Percentiles rank a stretch among this genome's conserved stretches.
Evolutionary conservation across 75 land plant genomes (phyloP).

Genomic region (Sequoia sempervirens): DNA sequence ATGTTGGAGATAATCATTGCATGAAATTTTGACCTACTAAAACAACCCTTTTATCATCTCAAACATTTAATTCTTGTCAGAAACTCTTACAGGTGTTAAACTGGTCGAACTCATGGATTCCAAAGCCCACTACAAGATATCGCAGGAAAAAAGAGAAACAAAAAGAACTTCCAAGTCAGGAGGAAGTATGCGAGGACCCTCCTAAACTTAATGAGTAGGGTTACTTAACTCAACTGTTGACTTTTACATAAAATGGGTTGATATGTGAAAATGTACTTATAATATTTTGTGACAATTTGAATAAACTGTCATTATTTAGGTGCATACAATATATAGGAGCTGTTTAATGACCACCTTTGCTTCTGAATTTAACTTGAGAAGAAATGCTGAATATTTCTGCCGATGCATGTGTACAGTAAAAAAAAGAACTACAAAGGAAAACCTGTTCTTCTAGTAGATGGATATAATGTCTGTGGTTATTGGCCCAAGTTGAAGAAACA

Average conservation of each 20-base stretch:
- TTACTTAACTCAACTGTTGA: not conserved
- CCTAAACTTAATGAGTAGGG: constrained; percentile 63
- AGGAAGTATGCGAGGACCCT: constrained; percentile 62
- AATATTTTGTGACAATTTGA: not conserved
- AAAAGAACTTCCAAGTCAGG: constrained; percentile 56
- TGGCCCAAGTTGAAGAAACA: constrained; percentile 97
- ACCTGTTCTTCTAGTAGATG: constrained; percentile 97
- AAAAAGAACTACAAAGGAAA: constrained; percentile 50
- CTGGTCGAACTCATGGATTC: constrained; percentile 29
- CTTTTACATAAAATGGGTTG: not conserved
- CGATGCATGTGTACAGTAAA: constrained; percentile 31
- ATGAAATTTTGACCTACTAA: not conserved
- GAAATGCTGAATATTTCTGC: constrained; percentile 4
- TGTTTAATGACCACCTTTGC: constrained; percentile 4
- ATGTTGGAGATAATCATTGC: not conserved
- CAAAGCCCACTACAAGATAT: constrained; percentile 83
- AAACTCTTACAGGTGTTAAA: constrained; percentile 45
- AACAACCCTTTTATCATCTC: not conserved
- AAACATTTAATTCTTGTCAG: not conserved
- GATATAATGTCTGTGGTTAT: constrained; percentile 95
- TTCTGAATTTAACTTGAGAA: constrained; percentile 10
- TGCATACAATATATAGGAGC: constrained; percentile 6
- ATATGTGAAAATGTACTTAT: not conserved
- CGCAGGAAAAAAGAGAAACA: constrained; percentile 70
- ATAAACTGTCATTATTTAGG: not conserved